Evolutionary conservation across 805 yeast genomes (phyloP), one percentile per base, ranked within the genome.

Genomic region (Tetrapisispora phaffii): DNA sequence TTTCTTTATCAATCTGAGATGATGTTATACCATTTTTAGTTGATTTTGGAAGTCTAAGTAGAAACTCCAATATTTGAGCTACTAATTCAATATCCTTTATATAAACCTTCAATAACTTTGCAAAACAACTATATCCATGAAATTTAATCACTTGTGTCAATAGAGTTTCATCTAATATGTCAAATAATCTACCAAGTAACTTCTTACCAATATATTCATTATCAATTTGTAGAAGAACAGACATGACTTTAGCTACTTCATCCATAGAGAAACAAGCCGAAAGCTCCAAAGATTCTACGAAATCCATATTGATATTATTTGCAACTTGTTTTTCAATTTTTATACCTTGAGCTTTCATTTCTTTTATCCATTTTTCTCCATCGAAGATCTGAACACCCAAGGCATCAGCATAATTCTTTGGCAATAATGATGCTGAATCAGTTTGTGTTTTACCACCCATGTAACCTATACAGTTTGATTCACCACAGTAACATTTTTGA

Each of bases 391-490:
- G n/a, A 9, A 89, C 82, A 17, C 95, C 95, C 39, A 93, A 71
- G 0, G 96, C 97, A 50, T 85, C 94, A 9, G 93, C 79, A 31
- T 84, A 74, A 21, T 79, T 76, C 50, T 85, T 90, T 2, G 97
- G 96, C 41, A 90, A 71, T 46, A 86, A 67, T 34, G 85, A 73
- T 1, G 90, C 90, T 28, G 90, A 85, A 54, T 88, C 95, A 1
- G 97, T 88, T 67, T 93, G 98, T 2, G 96, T 90, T 64, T 88
- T 89, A 41, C 98, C 98, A 52, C 97, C 98, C 70, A 90, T 77
- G 52, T 83, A 82, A 29, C 97, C 96, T 36, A 87, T 74, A 73
- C 98, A 90, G 64, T 87, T 89, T 24, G 83, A 72, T 52, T 88
- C 94, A 3, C 95, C 96, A 68, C 98, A 90, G 65, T 84, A 85